Conservation (phyloP, 495 filamentous ascomycete species). For the Xylaria telfairii region DNA sequence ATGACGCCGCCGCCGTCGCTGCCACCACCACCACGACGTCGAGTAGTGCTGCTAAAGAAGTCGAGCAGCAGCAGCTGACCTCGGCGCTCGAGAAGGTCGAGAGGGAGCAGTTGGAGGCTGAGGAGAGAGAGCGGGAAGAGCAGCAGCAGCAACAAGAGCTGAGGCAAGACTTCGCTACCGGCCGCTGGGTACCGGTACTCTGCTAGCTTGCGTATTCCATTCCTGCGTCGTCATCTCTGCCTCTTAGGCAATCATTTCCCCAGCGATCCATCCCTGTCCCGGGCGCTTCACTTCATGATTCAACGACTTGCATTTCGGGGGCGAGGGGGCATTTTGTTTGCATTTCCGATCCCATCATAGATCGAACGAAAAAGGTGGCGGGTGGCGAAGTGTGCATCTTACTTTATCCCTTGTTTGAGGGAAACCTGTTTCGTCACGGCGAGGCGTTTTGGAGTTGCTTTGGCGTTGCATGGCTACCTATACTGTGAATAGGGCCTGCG, state of each 20-base stretch:
- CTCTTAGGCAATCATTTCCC: too few species aligned
- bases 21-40: conserved; percentile 42
- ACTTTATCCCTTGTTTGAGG: neutral
- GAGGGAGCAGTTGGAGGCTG: conserved; percentile 9
- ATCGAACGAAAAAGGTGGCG: neutral
- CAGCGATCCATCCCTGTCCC: neutral
- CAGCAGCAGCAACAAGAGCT: conserved; percentile 6
- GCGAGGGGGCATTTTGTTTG: conserved; percentile 1
- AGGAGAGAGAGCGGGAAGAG: conserved; percentile 13
- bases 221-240: neutral
- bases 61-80: conserved; percentile 32
- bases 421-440: neutral
- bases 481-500: neutral
- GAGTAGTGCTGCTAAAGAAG: conserved; percentile 38
- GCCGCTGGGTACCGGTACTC: conserved; percentile 6
- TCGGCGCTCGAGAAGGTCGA: conserved; percentile 24
- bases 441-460: conserved; percentile 14
- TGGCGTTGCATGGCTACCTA: conserved; percentile 14
- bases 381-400: neutral
- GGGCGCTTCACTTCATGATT: neutral
- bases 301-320: conserved; percentile 15
- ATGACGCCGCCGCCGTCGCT: conserved; percentile 67
- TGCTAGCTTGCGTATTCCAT: neutral
- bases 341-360: conserved; percentile 1
- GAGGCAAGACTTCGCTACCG: conserved; percentile 15